Conservation (phyloP, 495 filamentous ascomycete species). For the Durotheca rogersii region DNA sequence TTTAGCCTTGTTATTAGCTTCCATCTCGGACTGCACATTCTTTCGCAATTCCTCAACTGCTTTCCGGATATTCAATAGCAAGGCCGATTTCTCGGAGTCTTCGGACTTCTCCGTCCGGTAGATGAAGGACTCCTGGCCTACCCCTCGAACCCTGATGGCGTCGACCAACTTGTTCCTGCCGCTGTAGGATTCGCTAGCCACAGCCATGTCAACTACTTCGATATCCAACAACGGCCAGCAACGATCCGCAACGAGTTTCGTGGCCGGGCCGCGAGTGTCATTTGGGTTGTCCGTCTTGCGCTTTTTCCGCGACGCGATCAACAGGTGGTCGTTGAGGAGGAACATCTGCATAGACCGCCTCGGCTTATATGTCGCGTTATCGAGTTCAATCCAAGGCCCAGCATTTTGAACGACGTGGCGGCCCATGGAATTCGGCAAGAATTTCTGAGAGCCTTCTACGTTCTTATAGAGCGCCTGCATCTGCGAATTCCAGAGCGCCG, state of each 20-base stretch:
- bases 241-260: constrained; percentile 84
- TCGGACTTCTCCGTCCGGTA: constrained; percentile 79
- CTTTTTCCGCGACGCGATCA: constrained; percentile 88
- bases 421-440: constrained; percentile 84
- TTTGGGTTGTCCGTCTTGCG: constrained; percentile 72
- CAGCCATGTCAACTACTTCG: constrained; percentile 83
- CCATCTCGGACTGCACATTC: constrained; percentile 76
- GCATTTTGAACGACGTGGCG: constrained; percentile 91
- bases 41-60: constrained; percentile 87
- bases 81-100: constrained; percentile 69
- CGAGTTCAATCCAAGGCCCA: constrained; percentile 88
- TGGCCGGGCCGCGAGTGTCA: constrained; percentile 60
- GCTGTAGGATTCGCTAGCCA: constrained; percentile 56
- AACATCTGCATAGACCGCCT: constrained; percentile 82
- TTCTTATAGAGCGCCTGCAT: constrained; percentile 87
- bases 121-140: constrained; percentile 88
- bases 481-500: constrained; percentile 91
- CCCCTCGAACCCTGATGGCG: constrained; percentile 83
- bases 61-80: constrained; percentile 87
- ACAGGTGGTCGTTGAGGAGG: constrained; percentile 89
- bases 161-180: constrained; percentile 71
- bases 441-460: constrained; percentile 96
- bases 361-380: constrained; percentile 94
- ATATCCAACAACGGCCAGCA: constrained; percentile 96
- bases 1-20: constrained; percentile 70